Percentiles rank a stretch among this genome's conserved stretches.
phyloP scores from a whole-genome alignment of 257 asterid genomes.

The Cinchona pubescens region DNA sequence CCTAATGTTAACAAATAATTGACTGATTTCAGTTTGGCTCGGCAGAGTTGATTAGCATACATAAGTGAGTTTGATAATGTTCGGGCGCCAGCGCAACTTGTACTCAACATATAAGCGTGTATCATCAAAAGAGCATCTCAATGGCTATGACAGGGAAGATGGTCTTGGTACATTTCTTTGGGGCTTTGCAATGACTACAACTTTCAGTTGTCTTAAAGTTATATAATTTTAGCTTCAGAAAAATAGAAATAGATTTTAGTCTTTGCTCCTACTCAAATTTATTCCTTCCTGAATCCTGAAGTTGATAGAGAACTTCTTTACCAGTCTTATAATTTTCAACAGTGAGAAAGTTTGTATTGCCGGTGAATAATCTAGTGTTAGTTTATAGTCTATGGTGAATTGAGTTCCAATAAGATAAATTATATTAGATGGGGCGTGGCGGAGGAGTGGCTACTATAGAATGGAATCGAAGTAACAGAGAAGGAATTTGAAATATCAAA shows the following conservation, averaged over 20 bases:
- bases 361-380: neutral
- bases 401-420: neutral
- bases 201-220: neutral
- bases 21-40: slow-evolving; percentile 6
- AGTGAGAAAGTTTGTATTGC: neutral
- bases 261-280: neutral
- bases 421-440: too few species aligned
- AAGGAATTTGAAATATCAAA: neutral
- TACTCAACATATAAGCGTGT: slow-evolving; percentile 66
- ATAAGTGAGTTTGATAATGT: slow-evolving; percentile 34
- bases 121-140: slow-evolving; percentile 49
- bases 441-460: neutral
- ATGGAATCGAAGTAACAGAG: neutral
- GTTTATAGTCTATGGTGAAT: neutral
- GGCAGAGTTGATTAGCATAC: slow-evolving; percentile 30
- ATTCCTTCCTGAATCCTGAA: neutral
- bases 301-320: too few species aligned
- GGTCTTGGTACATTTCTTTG: slow-evolving; percentile 32
- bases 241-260: neutral
- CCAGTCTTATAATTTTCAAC: neutral
- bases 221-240: neutral
- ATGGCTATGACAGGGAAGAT: slow-evolving; percentile 43
- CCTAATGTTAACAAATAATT: neutral
- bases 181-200: neutral
- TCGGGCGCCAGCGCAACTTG: slow-evolving; percentile 46